A percentile compares a stretch with the other conserved stretches of the same genome.
These are phyloP conservation scores for Fusarium nanum DNA, from an alignment of 2,329 filamentous ascomycete species.

Conservation along the genomic window DNA sequence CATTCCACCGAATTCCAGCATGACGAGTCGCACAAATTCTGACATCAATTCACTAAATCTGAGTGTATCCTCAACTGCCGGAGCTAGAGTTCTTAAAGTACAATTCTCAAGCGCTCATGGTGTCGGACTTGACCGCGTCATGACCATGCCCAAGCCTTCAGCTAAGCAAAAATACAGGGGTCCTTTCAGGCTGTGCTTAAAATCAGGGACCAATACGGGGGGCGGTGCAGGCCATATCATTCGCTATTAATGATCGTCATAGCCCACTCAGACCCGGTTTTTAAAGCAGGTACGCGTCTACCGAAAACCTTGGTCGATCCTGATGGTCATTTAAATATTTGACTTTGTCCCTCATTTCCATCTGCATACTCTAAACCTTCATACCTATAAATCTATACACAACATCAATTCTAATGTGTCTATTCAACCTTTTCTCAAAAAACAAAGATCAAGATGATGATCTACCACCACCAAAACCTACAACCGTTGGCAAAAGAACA, in stretches of 20 bases:
- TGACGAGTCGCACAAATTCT: not conserved
- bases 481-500: conserved; percentile 24
- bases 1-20: not conserved
- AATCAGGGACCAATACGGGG: conserved; percentile 11
- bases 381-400: not conserved
- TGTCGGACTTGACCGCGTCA: not conserved
- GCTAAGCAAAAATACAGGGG: conserved; percentile 3
- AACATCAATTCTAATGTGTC: conserved; percentile 12
- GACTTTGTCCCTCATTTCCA: not conserved
- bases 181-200: conserved; percentile 7
- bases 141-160: not conserved
- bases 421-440: conserved; percentile 35
- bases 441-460: conserved; percentile 11
- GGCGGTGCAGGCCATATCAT: conserved; percentile 13
- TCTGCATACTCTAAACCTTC: not conserved
- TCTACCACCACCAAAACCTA: conserved; percentile 12
- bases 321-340: conserved; percentile 2
- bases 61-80: not conserved
- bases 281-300: conserved; percentile 15
- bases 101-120: not conserved
- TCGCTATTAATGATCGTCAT: not conserved
- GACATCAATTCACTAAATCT: not conserved
- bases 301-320: not conserved
- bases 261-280: conserved; percentile 12
- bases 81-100: accelerated